Conservation (phyloP, 352 stramenopile genomes). For the Phytophthora syringae region DNA sequence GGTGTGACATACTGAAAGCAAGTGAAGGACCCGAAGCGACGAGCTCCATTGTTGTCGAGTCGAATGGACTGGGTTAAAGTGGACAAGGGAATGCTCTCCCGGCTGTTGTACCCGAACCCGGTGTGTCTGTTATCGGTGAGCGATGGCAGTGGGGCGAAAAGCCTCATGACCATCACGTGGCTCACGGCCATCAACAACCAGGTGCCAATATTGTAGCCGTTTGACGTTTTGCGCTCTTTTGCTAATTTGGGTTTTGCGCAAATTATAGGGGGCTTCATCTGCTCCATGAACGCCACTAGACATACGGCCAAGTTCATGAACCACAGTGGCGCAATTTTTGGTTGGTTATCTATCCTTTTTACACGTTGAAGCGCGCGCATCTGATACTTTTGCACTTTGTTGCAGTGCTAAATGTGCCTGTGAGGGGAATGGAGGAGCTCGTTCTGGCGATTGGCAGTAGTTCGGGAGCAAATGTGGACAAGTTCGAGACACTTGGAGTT, state of each 20-base stretch:
- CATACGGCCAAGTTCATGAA: conserved; percentile 72
- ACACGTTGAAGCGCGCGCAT: not conserved
- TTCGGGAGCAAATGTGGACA: conserved; percentile 61
- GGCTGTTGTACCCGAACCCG: conserved; percentile 84
- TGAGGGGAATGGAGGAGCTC: conserved; percentile 73
- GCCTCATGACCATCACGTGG: conserved; percentile 89
- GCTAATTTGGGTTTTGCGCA: no score
- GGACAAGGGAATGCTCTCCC: conserved; percentile 75
- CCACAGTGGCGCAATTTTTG: conserved; percentile 57
- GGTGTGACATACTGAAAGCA: conserved; percentile 18
- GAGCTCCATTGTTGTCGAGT: not conserved
- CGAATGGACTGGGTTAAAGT: conserved; percentile 56
- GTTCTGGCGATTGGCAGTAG: conserved; percentile 79
- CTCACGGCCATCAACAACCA: conserved; percentile 90
- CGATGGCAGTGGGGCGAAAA: conserved; percentile 35
- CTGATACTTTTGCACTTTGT: not conserved
- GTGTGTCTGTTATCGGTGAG: conserved; percentile 73
- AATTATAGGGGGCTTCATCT: conserved; percentile 75
- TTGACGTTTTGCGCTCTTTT: not conserved
- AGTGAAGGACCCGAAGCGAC: conserved; percentile 7
- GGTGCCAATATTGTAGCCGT: conserved; percentile 29
- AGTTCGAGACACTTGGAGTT: conserved; percentile 63
- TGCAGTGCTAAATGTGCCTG: conserved; percentile 79
- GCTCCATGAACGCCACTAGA: conserved; percentile 78
- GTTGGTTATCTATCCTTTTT: conserved; percentile 34